Evolutionary conservation across 345 rosid genomes (phyloP), one percentile per base, ranked within the genome.

Genomic region (Brassica rapa): DNA sequence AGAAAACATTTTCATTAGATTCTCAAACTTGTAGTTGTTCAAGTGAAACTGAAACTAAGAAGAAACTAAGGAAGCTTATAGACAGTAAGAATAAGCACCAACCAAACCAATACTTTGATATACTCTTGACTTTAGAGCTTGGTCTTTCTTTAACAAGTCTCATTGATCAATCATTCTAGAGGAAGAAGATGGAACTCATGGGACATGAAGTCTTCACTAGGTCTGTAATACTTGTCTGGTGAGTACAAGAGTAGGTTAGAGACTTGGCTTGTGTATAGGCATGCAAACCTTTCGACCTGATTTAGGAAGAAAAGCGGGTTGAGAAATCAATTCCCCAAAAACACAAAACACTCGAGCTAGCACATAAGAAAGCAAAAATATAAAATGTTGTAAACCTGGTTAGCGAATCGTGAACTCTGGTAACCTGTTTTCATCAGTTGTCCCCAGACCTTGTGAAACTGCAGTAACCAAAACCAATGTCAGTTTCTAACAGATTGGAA

Each of bases 341-440:
- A 61, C 33, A 27, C 53, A 62, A 74, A 62, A 9, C 5, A 9
- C 4, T 24, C 4, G 0, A 37, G 66, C 57, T 51, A 3, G 21
- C 56, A n/a, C 21, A 51, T n/a, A 51, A n/a, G 56, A 51, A 51
- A 15, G 8, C 21, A 51, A n/a, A 41, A 4, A 51, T 51, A n/a
- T 51, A n/a, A 4, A 15, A 53, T 1, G 5, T 19, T 8, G 0
- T 53, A 56, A 63, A 89, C 98, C 92, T 93, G 99, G 87, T 95
- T 97, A n/a, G 99, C 99, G 73, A 95, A 95, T 64, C 96, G 97
- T 41, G 98, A 95, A 82, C 94, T 93, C 79, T 93, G 99, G 84
- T 95, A 95, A 29, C 99, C 99, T 1, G 99, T 93, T 89, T 93
- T 95, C 98, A 95, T 88, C 46, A 95, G 90, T 64, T 95, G 99